Base-by-base conservation (phyloP, 2,329 filamentous ascomycete species). In the Eutypella sp. region DNA sequence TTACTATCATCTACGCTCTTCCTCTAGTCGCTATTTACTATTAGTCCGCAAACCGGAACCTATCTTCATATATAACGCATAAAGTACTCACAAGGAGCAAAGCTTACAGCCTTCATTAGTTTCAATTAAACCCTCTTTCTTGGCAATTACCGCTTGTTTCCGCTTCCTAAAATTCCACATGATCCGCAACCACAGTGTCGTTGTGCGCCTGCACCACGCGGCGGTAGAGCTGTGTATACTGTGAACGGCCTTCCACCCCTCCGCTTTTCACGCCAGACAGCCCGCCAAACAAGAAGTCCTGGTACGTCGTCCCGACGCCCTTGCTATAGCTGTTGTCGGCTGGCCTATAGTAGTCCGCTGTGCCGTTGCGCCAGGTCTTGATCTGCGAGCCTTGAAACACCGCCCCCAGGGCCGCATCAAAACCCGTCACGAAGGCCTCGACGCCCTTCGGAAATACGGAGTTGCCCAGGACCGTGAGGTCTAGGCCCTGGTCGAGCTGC, bases 361-460 rank as follows among this genome's bases (percentile, higher is more conserved):
- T 75, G 25, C 81, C 82, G 33, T 78, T 76, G 50, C 82, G 77
- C 34, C 59, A 71, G 1, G 81, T 85, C 2, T 57, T 60, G 9
- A 81, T 57, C 3, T 50, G 52, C 8, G 61, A 59, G 25, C 53
- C 64, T 43, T 39, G 40, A 44, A 49, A 60, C 19, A 33, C 31
- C 40, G 60, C 34, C 29, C 58, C 40, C 49, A 67, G 33, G 6
- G 61, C 44, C 19, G 64, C 23, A 41, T 57, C 40, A 33, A 58
- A 46, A 45, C 67, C 40, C 4, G 62, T 47, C 20, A 65, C 54
- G 52, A 84, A 84, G 0, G 74, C 76, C 51, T 85, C 78, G 3
- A 85, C 64, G 2, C 80, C 81, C 0, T 74, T 79, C 1, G 83
- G 78, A 42, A 86, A 74, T 6, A 73, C 68, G 5, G 67, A 56